Conservation (phyloP, 345 rosid genomes). For the Brassica napus region Da-Ae NC_063437.1:19675001-19675500, state of each 20-base stretch:
- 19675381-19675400: too few species aligned
- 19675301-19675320: background rate
- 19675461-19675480: too few species aligned
- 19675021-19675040: slow-evolving; percentile 15
- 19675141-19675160: background rate
- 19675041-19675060: background rate
- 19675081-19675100: background rate
- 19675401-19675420: too few species aligned
- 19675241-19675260: background rate
- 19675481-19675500: too few species aligned
- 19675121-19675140: background rate
- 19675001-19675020: slow-evolving; percentile 30
- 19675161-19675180: background rate
- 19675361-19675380: background rate
- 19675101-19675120: background rate
- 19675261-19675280: background rate
- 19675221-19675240: background rate
- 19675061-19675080: background rate
- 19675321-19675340: background rate
- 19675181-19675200: background rate
- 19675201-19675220: background rate
- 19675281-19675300: background rate
- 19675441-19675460: too few species aligned
- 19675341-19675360: too few species aligned
- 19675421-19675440: too few species aligned